Evolutionary conservation across 768 basidiomycete species (phyloP), one percentile per base, ranked within the genome.

Genomic region (Xanthoconium stramineum): DNA sequence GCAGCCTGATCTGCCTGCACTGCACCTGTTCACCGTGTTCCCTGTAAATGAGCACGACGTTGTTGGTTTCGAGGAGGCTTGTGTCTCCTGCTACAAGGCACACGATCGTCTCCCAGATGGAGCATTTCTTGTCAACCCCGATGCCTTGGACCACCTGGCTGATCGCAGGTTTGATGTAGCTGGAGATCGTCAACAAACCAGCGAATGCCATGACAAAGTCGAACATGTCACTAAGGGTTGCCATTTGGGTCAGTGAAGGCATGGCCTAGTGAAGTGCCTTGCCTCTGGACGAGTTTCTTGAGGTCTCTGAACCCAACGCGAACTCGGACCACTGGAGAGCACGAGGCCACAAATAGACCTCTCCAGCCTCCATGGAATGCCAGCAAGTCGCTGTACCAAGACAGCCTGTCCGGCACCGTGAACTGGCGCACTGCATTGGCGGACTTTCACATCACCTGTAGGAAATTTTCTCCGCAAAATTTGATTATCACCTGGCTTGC

Each of bases 361-460:
- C 48, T 36, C 48, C 48, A 56, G 1, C 55, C 55, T 1, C 42
- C 55, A 1, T 36, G 28, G 11, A 38, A 11, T 10, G 3, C 30
- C 2, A 42, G 42, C 0, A 49, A 56, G 28, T 29, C 49, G 0
- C 24, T 3, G 6, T 50, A 56, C 55, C 55, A 56, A 0, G 6
- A 4, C 3, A 15, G 13, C 7, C 6, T 29, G 4, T 12, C 1
- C 0, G 40, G 33, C 2, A 8, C 1, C 3, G 2, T 1, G 2
- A 29, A 29, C 2, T 3, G 4, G 6, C 43, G 19, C 4, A 48
- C 55, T 1, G 36, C 19, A 1, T 38, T 1, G 2, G 42, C 10
- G 1, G 49, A 13, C 1, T 1, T 14, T 6, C 24, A 1, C n/a
- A 45, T 28, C 5, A 2, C 3, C 0, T 24, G 6, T 1, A 50